Percentiles rank a stretch among this genome's conserved stretches.
Evolutionary conservation across 768 basidiomycete genomes (phyloP).

Genomic region (Tricholomella constricta): DNA sequence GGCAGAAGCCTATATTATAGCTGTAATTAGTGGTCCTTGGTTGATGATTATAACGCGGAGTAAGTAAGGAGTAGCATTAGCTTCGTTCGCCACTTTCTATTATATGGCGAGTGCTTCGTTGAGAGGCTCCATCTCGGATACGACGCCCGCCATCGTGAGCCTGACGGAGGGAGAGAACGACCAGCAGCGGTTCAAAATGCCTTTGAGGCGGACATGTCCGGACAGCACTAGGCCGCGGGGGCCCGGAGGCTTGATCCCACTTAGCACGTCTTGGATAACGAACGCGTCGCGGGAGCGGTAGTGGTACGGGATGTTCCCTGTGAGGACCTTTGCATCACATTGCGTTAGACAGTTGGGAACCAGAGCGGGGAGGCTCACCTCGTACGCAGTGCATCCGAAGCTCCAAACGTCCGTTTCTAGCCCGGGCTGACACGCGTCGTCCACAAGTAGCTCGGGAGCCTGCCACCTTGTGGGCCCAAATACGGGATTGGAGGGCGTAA

Average conservation of each 20-base stretch:
- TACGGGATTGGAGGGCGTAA: constrained; percentile 30
- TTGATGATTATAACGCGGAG: too few species aligned
- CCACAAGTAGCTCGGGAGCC: constrained; percentile 34
- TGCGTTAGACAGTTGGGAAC: background rate
- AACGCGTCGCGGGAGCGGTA: constrained; percentile 13
- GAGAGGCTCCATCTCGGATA: constrained; percentile 4
- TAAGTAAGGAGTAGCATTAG: too few species aligned
- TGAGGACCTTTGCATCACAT: constrained; percentile 14
- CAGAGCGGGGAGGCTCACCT: constrained; percentile 19
- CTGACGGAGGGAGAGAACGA: constrained; percentile 8
- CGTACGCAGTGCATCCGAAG: constrained; percentile 37
- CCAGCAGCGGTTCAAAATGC: constrained; percentile 14
- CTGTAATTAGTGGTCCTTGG: too few species aligned
- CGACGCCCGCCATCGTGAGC: constrained; percentile 7
- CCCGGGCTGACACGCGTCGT: constrained; percentile 26
- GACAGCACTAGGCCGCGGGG: background rate
- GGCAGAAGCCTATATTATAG: too few species aligned
- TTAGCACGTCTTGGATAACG: constrained; percentile 12
- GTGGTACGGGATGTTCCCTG: constrained; percentile 14
- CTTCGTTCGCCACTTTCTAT: too few species aligned
- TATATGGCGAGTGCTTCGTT: too few species aligned
- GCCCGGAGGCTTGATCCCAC: constrained; percentile 14
- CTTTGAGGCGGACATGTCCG: background rate
- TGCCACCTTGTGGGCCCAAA: constrained; percentile 36
- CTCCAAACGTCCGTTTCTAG: constrained; percentile 36